Conservation (phyloP, 805 yeast genomes). For the Saccharomycopsis sp. region DNA sequence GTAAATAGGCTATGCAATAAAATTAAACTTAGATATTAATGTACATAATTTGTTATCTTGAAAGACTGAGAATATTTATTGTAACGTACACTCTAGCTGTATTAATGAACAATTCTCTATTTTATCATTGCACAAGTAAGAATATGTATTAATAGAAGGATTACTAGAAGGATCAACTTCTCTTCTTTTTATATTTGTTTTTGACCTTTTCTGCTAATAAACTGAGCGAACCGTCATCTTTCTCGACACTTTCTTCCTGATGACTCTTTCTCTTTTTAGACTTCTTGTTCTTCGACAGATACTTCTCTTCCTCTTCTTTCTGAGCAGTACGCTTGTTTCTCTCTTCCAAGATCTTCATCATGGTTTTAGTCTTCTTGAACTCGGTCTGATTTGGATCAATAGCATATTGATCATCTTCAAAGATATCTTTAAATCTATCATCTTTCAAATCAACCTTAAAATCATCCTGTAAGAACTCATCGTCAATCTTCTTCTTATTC, state of each 20-base stretch:
- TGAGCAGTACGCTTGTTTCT: conserved; percentile 40
- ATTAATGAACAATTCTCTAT: too few relatives aligned
- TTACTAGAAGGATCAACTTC: not conserved
- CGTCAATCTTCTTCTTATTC: conserved; percentile 43
- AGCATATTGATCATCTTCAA: conserved; percentile 83
- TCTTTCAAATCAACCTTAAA: conserved; percentile 63
- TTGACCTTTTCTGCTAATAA: conserved; percentile 14
- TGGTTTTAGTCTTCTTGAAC: conserved; percentile 78
- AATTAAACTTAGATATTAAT: not conserved
- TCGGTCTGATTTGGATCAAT: conserved; percentile 93
- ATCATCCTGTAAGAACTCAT: conserved; percentile 42
- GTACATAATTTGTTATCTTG: not conserved
- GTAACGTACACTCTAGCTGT: too few relatives aligned
- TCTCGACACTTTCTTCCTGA: not conserved
- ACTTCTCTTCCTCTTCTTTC: conserved; percentile 5
- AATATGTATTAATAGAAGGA: not conserved
- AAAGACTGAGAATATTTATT: too few relatives aligned
- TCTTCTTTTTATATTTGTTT: conserved; percentile 12
- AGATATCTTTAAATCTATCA: conserved; percentile 78
- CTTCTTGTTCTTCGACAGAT: not conserved
- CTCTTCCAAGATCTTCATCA: conserved; percentile 76
- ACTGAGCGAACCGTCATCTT: not conserved
- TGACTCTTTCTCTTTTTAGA: conserved; percentile 3
- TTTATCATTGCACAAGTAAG: not conserved
- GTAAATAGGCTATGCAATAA: not conserved